These are phyloP conservation scores for Tremella fuciformis DNA, from an alignment of 768 basidiomycete genomes.

Conservation along the genomic window DNA sequence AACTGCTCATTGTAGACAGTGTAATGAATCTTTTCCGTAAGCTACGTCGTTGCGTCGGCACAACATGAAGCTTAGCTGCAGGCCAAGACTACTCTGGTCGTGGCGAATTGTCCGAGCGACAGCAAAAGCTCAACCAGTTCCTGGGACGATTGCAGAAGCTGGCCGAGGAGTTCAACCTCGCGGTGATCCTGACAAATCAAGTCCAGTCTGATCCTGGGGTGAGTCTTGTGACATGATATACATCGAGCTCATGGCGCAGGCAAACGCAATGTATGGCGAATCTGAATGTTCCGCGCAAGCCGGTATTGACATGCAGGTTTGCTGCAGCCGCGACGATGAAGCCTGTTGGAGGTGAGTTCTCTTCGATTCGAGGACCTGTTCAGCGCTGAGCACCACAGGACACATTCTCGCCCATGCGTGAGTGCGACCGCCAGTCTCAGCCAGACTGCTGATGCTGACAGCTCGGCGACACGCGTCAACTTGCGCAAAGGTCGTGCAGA, in stretches of 20 bases:
- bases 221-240: conserved; percentile 42
- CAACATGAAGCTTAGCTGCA: conserved; percentile 39
- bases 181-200: conserved; percentile 86
- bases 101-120: conserved; percentile 89
- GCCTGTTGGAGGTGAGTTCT: conserved; percentile 59
- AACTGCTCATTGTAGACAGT: conserved; percentile 79
- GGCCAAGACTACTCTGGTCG: conserved; percentile 79
- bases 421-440: conserved; percentile 4
- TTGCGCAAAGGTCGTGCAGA: conserved; percentile 51
- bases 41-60: conserved; percentile 7
- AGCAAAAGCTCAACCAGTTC: conserved; percentile 88
- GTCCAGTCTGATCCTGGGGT: conserved; percentile 88
- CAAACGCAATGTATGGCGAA: conserved; percentile 43
- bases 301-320: conserved; percentile 55
- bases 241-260: conserved; percentile 24
- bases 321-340: conserved; percentile 90
- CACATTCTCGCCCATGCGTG: conserved; percentile 51
- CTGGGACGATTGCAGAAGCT: conserved; percentile 85
- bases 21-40: conserved; percentile 91
- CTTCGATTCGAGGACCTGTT: neutral
- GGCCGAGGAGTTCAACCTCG: conserved; percentile 71
- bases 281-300: neutral
- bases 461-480: conserved; percentile 49
- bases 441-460: no score
- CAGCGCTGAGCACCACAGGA: conserved; percentile 21